A percentile compares a stretch with the other conserved stretches of the same genome.
Conservation (phyloP, 345 rosid species). For the Hibiscus trionum region DNA sequence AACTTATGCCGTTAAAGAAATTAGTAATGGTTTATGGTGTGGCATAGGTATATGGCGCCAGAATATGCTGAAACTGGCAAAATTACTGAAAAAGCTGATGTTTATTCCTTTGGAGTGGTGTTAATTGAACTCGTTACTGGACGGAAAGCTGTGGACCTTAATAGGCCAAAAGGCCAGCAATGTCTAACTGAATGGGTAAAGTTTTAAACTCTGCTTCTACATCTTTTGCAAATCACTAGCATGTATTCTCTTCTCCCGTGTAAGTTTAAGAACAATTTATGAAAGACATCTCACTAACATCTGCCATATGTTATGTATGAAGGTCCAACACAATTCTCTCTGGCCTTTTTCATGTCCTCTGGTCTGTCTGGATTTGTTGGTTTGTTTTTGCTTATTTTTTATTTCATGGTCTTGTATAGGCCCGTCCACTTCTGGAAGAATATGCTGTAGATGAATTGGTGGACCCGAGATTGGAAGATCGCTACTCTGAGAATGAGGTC, state of each 20-base stretch:
- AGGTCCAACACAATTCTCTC: neutral
- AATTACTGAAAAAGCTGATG: constrained; percentile 95
- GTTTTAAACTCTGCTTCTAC: constrained; percentile 10
- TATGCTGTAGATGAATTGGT: constrained; percentile 71
- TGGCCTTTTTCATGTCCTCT: neutral
- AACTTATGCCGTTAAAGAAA: neutral
- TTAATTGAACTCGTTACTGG: constrained; percentile 94
- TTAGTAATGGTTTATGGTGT: constrained; percentile 3
- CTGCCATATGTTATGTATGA: neutral
- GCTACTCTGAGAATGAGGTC: constrained; percentile 69
- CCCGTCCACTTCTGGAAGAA: constrained; percentile 88
- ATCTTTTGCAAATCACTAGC: neutral
- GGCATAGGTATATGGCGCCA: constrained; percentile 88
- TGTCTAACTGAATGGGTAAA: constrained; percentile 96
- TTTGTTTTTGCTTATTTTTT: neutral
- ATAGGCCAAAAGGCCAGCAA: constrained; percentile 91
- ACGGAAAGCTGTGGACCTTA: constrained; percentile 87
- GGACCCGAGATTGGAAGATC: constrained; percentile 58
- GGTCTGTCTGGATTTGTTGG: neutral
- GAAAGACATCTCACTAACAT: neutral
- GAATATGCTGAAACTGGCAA: constrained; percentile 97
- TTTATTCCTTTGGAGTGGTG: constrained; percentile 98
- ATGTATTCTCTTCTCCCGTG: neutral
- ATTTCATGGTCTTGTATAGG: constrained; percentile 36
- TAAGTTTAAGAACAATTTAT: neutral